Base-by-base conservation (phyloP, 331 rosid genomes). In the Quercus lobata region DNA sequence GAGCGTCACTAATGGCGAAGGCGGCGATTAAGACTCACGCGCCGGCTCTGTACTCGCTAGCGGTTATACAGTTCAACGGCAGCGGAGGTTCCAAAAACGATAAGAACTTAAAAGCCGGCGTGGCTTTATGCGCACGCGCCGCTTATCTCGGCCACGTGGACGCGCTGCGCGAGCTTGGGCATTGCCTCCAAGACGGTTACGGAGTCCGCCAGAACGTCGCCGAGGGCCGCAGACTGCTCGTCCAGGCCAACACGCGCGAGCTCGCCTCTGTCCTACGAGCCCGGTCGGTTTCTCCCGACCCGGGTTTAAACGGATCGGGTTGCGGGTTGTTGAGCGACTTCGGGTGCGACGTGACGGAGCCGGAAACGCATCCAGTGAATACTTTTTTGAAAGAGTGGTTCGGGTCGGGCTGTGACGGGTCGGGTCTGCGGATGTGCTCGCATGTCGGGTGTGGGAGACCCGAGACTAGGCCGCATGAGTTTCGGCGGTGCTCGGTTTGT, bases 111-210 rank as follows among this genome's bases (percentile, higher is more conserved):
- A 83, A 87, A 46, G 94, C 96, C 4, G 98, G 97, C 29, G 96
- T 91, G 19, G 92, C 97, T 2, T 70, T 95, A 3, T 93, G 97
- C 56, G 87, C 90, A 9, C 89, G 99, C 63, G 98, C 99, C 17
- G 91, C 96, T 5, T 75, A 54, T 5, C 87, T 91, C 1, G 98
- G 97, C 16, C 96, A 93, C 80, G 81, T 93, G 24, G 96, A 89
- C 83, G 98, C 96, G 61, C 94, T 93, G 1, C 92, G 97, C 2
- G 99, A 95, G 81, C 82, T 95, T 15, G 99, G 97, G 1, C 98
- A 93, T 83, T 95, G 98, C 82, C 90, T 95, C 10, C 92, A 89
- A 32, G 99, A 95, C 87, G 99, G 99, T n/a, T 95, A 91, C 78
- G 99, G 99, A 2, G 86, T 88, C 5, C 74, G 85, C 56, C 87